Evolutionary conservation across 2,329 filamentous ascomycete species (phyloP).

Genomic region (Beauveria sp.): DNA sequence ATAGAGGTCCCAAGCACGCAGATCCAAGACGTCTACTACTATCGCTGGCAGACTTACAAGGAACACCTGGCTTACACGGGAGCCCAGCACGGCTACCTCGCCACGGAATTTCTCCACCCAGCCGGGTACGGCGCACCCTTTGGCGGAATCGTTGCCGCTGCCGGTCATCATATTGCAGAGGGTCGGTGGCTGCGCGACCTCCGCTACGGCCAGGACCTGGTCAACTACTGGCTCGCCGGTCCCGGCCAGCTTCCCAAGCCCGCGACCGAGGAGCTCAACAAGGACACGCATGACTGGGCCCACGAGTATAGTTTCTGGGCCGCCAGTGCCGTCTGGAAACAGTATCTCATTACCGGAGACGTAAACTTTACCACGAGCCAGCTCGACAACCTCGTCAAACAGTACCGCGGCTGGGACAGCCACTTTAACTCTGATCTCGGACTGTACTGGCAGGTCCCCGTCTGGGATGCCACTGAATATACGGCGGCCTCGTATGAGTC

Average conservation of each 20-base stretch:
- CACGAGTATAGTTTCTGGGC: slow-evolving; percentile 19
- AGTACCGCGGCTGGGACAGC: slow-evolving; percentile 32
- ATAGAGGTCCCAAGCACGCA: slow-evolving; percentile 32
- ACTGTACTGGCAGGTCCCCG: slow-evolving; percentile 34
- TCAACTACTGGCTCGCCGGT: slow-evolving; percentile 18
- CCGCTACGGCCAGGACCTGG: slow-evolving; percentile 28
- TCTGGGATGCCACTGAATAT: slow-evolving; percentile 37
- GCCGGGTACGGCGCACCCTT: slow-evolving; percentile 19
- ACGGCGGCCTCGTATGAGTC: slow-evolving; percentile 21
- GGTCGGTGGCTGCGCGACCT: slow-evolving; percentile 32
- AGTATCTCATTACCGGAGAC: slow-evolving; percentile 30
- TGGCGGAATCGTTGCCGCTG: slow-evolving; percentile 19
- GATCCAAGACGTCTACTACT: slow-evolving; percentile 39
- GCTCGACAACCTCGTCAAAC: slow-evolving; percentile 31
- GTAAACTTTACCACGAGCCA: slow-evolving; percentile 27
- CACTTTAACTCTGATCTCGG: slow-evolving; percentile 27
- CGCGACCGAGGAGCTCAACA: slow-evolving; percentile 12
- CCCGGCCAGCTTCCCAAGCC: slow-evolving; percentile 16
- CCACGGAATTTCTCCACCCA: slow-evolving; percentile 36
- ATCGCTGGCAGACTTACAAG: slow-evolving; percentile 33
- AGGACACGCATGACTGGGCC: slow-evolving; percentile 16
- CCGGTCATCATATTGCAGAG: slow-evolving; percentile 31
- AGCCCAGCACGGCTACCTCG: slow-evolving; percentile 32
- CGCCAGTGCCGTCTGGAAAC: slow-evolving; percentile 16
- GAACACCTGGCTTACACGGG: slow-evolving; percentile 33